These are phyloP conservation scores for Fimicolochytrium jonesii DNA, from an alignment of 192 early-diverging fungal genomes.

Conservation along the genomic window DNA sequence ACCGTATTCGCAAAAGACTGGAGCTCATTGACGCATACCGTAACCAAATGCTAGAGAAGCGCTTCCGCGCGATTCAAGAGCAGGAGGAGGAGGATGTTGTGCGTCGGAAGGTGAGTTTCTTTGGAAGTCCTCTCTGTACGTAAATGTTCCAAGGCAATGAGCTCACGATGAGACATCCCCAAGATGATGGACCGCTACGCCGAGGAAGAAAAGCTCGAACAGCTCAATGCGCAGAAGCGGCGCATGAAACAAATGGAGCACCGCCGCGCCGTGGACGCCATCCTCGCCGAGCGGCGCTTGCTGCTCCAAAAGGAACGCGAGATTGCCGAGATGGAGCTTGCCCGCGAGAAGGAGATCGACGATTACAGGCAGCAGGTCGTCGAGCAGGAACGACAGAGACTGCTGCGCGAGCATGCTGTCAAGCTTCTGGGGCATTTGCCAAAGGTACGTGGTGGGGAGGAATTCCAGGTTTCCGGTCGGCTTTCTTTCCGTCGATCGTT, in stretches of 20 bases:
- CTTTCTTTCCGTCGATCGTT: not conserved
- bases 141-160: too few relatives aligned
- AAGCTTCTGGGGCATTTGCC: slow-evolving; percentile 52
- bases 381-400: slow-evolving; percentile 56
- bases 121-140: not conserved
- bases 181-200: slow-evolving; percentile 58
- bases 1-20: slow-evolving; percentile 46
- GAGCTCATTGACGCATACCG: slow-evolving; percentile 57
- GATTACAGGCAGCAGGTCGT: slow-evolving; percentile 49
- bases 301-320: slow-evolving; percentile 35
- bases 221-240: slow-evolving; percentile 47
- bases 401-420: slow-evolving; percentile 58
- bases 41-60: slow-evolving; percentile 49
- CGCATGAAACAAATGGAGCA: slow-evolving; percentile 59
- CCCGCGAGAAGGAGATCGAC: slow-evolving; percentile 42
- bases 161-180: not conserved
- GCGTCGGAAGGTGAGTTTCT: slow-evolving; percentile 37
- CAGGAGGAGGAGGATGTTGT: slow-evolving; percentile 46
- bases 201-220: slow-evolving; percentile 55
- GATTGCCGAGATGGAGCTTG: slow-evolving; percentile 27
- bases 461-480: not conserved
- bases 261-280: slow-evolving; percentile 52
- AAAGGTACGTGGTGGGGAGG: slow-evolving; percentile 49
- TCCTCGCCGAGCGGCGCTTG: slow-evolving; percentile 46
- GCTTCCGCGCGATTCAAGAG: slow-evolving; percentile 35